Conservation (phyloP, 768 basidiomycete genomes). For the Kwoniella dendrophila region DNA sequence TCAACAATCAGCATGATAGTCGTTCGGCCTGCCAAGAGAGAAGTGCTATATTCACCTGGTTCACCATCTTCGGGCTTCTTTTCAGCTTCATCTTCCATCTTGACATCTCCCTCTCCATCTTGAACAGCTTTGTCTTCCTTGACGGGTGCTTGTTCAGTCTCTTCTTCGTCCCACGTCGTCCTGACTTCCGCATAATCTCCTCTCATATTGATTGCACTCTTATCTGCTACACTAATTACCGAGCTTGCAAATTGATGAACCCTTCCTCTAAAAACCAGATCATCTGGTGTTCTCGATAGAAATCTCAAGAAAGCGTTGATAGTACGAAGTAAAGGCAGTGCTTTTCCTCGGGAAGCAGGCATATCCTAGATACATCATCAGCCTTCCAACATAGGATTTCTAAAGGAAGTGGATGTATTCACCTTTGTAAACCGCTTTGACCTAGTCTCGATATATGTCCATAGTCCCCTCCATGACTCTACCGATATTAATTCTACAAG, state of each 20-base stretch:
- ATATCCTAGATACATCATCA: slow-evolving; percentile 34
- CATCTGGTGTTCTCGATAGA: slow-evolving; percentile 46
- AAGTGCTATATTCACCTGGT: not conserved
- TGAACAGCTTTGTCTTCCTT: slow-evolving; percentile 10
- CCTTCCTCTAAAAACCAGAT: slow-evolving; percentile 49
- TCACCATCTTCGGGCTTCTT: slow-evolving; percentile 4
- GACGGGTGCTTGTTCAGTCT: slow-evolving; percentile 8
- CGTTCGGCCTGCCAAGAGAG: not conserved
- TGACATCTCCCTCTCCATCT: slow-evolving; percentile 33
- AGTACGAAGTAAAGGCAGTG: slow-evolving; percentile 41
- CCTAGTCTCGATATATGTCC: slow-evolving; percentile 47
- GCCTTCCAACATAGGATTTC: not conserved
- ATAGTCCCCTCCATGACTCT: slow-evolving; percentile 44
- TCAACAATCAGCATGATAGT: not conserved
- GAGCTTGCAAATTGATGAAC: slow-evolving; percentile 50
- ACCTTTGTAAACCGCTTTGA: slow-evolving; percentile 51
- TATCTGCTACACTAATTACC: slow-evolving; percentile 52
- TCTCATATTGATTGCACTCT: slow-evolving; percentile 51
- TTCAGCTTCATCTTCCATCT: slow-evolving; percentile 25
- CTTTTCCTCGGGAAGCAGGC: slow-evolving; percentile 52
- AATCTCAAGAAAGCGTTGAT: slow-evolving; percentile 50
- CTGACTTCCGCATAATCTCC: slow-evolving; percentile 48
- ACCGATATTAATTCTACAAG: slow-evolving; percentile 48
- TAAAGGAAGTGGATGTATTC: not conserved
- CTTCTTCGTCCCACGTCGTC: slow-evolving; percentile 48